Percentiles rank a stretch among this genome's conserved stretches.
phyloP scores from a whole-genome alignment of 2,329 filamentous ascomycete genomes.

The Lasiodiplodia theobromae region DNA sequence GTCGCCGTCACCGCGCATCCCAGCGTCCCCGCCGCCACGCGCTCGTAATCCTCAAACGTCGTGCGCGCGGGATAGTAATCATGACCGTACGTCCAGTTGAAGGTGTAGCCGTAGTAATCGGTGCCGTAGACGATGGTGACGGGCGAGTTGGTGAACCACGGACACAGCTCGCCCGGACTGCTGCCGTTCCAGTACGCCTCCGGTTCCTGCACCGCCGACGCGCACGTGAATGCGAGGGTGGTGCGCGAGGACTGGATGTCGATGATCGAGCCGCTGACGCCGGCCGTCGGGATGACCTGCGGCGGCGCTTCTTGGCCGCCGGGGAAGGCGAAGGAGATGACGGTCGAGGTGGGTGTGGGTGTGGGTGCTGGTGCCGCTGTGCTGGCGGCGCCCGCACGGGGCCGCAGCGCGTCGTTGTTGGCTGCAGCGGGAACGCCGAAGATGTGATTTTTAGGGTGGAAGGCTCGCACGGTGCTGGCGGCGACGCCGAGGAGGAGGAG shows the following conservation, averaged over 20 bases:
- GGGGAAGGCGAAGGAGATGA: slow-evolving; percentile 7
- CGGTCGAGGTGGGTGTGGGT: not conserved
- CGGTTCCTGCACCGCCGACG: not conserved
- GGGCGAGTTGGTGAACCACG: not conserved
- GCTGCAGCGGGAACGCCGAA: too few species aligned
- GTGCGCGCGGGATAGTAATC: not conserved
- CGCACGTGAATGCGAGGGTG: slow-evolving; percentile 1
- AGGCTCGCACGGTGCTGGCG: too few species aligned
- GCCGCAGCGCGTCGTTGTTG: too few species aligned
- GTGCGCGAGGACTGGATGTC: slow-evolving; percentile 3
- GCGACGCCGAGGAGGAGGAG: not conserved
- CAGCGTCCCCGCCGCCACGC: not conserved
- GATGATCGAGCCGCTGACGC: slow-evolving; percentile 10
- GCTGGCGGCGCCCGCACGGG: not conserved
- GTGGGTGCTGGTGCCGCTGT: not conserved
- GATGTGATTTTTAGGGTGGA: too few species aligned
- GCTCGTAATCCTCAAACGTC: not conserved
- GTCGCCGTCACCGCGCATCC: not conserved
- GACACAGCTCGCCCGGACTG: not conserved
- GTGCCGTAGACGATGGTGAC: not conserved
- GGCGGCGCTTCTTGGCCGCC: not conserved
- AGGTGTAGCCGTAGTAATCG: not conserved
- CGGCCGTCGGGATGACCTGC: not conserved
- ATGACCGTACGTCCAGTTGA: not conserved
- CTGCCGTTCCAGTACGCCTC: not conserved